Conservation (phyloP, 148 eudicot species). For the Rhododendron mucronatum region DNA sequence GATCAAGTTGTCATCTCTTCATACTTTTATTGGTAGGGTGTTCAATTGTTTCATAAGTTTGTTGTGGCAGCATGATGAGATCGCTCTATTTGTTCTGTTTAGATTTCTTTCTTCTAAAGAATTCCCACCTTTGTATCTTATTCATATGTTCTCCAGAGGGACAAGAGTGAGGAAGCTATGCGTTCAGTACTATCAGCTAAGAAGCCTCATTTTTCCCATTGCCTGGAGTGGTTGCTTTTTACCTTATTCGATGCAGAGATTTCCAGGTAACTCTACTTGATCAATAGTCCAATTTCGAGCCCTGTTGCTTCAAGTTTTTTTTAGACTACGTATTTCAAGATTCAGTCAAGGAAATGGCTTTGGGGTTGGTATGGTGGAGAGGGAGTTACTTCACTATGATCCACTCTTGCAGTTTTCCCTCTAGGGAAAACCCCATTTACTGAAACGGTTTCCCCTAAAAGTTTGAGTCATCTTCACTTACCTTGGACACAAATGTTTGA, state of each 20-base stretch:
- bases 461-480: too few species aligned
- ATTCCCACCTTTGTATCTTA: neutral
- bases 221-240: constrained; percentile 98
- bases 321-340: neutral
- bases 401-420: neutral
- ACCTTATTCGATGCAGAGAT: constrained; percentile 96
- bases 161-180: constrained; percentile 88
- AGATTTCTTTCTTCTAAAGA: neutral
- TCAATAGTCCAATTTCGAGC: neutral
- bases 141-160: constrained; percentile 45
- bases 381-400: neutral
- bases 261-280: constrained; percentile 54
- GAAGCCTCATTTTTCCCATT: constrained; percentile 88
- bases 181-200: constrained; percentile 13
- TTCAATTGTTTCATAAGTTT: neutral
- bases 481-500: too few species aligned
- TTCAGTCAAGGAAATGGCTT: neutral
- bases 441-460: too few species aligned
- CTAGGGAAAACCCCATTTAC: too few species aligned
- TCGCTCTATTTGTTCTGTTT: neutral
- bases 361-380: neutral
- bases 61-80: neutral
- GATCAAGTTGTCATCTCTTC: neutral
- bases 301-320: neutral
- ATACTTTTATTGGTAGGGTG: neutral